phyloP scores from a whole-genome alignment of 345 rosid species.

The Rhizophora apiculata region DNA sequence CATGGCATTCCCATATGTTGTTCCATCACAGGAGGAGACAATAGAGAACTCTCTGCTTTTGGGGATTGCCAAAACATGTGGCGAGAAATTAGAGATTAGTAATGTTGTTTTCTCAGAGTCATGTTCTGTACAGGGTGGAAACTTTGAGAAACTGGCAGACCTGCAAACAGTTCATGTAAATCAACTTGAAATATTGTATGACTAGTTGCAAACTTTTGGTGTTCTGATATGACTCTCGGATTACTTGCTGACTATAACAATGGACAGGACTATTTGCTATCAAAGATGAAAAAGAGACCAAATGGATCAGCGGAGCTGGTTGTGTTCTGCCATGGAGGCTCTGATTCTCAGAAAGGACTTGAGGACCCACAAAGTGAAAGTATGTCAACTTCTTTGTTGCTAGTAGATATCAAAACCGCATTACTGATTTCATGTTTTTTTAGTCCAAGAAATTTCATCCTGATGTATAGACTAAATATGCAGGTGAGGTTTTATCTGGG shows the following conservation, averaged over 20 bases:
- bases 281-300: conserved; percentile 55
- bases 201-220: conserved; percentile 1
- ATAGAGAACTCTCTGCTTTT: conserved; percentile 70
- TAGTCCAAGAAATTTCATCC: conserved; percentile 8
- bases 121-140: conserved; percentile 60
- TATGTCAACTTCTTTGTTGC: conserved; percentile 30
- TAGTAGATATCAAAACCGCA: neutral
- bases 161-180: conserved; percentile 62
- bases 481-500: conserved; percentile 65
- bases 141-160: conserved; percentile 57
- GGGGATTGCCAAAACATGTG: conserved; percentile 65
- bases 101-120: conserved; percentile 72
- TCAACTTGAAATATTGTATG: neutral
- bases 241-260: conserved; percentile 11
- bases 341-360: conserved; percentile 35
- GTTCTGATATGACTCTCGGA: neutral
- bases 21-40: conserved; percentile 64
- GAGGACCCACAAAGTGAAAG: conserved; percentile 53
- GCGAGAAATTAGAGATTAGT: conserved; percentile 37
- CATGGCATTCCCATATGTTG: conserved; percentile 85
- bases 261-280: conserved; percentile 63
- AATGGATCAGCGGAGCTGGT: conserved; percentile 66
- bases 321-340: conserved; percentile 59
- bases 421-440: conserved; percentile 8
- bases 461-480: conserved; percentile 15